These are phyloP conservation scores for Didymella glomerata DNA, from an alignment of 2,329 filamentous ascomycete genomes.

Conservation along the genomic window DNA sequence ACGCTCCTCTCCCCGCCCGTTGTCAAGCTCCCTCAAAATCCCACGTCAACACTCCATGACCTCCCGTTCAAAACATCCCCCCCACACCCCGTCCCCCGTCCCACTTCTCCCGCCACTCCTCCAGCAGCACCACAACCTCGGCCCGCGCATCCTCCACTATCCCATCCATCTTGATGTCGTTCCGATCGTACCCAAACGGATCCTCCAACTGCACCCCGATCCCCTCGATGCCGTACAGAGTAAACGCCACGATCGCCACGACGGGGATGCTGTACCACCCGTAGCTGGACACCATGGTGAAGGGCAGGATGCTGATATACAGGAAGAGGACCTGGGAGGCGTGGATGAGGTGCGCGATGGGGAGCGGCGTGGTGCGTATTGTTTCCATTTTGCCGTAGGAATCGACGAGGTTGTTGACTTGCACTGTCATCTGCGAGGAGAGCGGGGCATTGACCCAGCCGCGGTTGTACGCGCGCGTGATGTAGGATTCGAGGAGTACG, in stretches of 20 bases:
- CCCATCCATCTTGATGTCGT: conserved; percentile 74
- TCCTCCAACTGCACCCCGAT: conserved; percentile 71
- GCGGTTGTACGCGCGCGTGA: conserved; percentile 63
- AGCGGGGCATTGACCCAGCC: conserved; percentile 69
- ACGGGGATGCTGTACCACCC: conserved; percentile 69
- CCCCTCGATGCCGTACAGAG: conserved; percentile 70
- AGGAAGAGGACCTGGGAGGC: conserved; percentile 70
- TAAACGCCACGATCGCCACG: conserved; percentile 68
- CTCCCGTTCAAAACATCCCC: conserved; percentile 47
- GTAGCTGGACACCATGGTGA: conserved; percentile 70
- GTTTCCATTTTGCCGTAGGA: conserved; percentile 72
- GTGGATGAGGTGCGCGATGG: conserved; percentile 71
- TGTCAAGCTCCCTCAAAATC: no score
- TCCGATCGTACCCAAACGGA: conserved; percentile 71
- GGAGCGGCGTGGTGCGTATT: conserved; percentile 69
- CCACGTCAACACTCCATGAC: no score
- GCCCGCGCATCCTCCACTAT: conserved; percentile 67
- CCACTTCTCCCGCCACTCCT: conserved; percentile 62
- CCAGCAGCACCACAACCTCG: conserved; percentile 66
- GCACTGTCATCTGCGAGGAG: conserved; percentile 65
- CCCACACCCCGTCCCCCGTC: conserved; percentile 39
- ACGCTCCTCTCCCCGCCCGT: no score
- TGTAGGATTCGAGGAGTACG: conserved; percentile 67
- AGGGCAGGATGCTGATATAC: conserved; percentile 68
- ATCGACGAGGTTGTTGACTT: conserved; percentile 65